Conservation (phyloP, 768 basidiomycete species). For the Xanthoconium purpureum region DNA sequence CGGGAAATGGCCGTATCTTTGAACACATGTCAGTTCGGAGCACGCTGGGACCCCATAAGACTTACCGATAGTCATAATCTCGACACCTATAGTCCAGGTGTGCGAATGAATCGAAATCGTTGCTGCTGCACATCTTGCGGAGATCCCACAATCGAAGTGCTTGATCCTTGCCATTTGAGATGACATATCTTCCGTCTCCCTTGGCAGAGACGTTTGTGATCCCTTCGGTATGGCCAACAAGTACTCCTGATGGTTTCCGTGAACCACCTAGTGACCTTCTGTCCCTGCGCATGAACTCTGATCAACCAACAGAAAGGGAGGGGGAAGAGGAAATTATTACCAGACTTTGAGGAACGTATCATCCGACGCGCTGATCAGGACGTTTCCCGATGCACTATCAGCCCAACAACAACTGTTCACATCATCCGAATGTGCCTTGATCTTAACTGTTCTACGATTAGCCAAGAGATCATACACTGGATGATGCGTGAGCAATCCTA, state of each 20-base stretch:
- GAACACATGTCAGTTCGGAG: constrained; percentile 9
- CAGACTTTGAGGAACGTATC: constrained; percentile 95
- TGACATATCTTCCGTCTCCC: constrained; percentile 92
- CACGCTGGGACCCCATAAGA: neutral
- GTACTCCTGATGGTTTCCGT: constrained; percentile 82
- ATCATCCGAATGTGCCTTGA: constrained; percentile 84
- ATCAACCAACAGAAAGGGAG: neutral
- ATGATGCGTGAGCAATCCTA: neutral
- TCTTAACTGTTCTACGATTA: constrained; percentile 75
- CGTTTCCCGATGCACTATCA: constrained; percentile 86
- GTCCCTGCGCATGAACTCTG: constrained; percentile 38
- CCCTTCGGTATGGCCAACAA: constrained; percentile 95
- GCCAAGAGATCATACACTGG: constrained; percentile 89
- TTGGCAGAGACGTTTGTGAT: constrained; percentile 94
- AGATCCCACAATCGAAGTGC: constrained; percentile 90
- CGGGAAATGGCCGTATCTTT: constrained; percentile 64
- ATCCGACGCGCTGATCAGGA: constrained; percentile 93
- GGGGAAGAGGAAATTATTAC: constrained; percentile 40
- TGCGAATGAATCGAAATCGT: constrained; percentile 59
- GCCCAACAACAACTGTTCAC: constrained; percentile 98
- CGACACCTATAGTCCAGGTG: constrained; percentile 51
- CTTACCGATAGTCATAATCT: constrained; percentile 82
- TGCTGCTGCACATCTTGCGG: constrained; percentile 81
- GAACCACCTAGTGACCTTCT: constrained; percentile 45
- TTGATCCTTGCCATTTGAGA: constrained; percentile 97